Evolutionary conservation across 2,329 filamentous ascomycete genomes (phyloP), one percentile per base, ranked within the genome.

Genomic region (Botrytis pseudocinerea): DNA sequence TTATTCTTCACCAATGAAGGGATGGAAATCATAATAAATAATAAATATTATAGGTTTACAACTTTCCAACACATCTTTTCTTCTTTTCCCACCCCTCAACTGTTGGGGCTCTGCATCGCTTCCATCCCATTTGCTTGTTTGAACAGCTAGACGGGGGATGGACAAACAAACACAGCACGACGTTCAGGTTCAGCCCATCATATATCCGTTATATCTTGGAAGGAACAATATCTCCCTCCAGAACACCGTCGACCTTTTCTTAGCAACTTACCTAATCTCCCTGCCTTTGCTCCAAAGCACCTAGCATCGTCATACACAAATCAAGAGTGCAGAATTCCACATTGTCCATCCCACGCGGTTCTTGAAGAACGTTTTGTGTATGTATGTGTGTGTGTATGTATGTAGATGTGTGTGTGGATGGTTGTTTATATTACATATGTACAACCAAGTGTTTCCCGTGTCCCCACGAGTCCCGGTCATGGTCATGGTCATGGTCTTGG

Each of bases 401-500:
- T 32, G 32, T 32, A 32, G 32, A 14, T 54, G n/a, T 54, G n/a
- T 63, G 4, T 40, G 64, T 68, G 35, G 48, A 16, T 42, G 51
- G 35, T 22, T 32, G 5, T 68, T 25, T 32, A 51, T 54, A 54
- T 54, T 54, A 54, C 51, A 54, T 42, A 57, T 68, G 65, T 68
- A 68, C 65, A 68, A 20, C 65, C 48, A 68, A 57, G 48, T 68
- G 65, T 68, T 57, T 68, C 35, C 35, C 38, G 35, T 68, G 65
- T 68, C 48, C 46, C 69, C 69, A 71, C 69, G 69, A 65, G 46
- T 66, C 69, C 46, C 46, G 32, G 46, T 70, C 42, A 62, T 70
- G 40, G 59, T 70, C 42, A 62, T 70, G 40, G 59, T 54, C 57
- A 40, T 70, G 38, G 64, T 66, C 18, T 28, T 68, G 46, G 35